These are phyloP conservation scores for Tieghemostelium lacteum DNA, from an alignment of 78 protist species.

Conservation along the genomic window DNA sequence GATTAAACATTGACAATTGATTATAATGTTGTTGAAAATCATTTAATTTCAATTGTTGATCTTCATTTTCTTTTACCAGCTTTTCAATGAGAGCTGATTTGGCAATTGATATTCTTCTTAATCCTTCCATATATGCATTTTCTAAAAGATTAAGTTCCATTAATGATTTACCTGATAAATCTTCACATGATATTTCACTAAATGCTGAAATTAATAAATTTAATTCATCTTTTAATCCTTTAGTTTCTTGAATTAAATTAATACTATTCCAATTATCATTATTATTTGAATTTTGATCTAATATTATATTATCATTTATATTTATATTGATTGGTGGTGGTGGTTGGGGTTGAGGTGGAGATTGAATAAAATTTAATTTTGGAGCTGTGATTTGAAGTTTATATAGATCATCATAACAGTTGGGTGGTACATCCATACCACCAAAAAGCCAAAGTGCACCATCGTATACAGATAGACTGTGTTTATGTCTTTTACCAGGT, in stretches of 20 bases:
- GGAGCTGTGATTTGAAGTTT: slow-evolving; percentile 5
- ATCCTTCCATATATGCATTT: slow-evolving; percentile 11
- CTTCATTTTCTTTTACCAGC: neutral
- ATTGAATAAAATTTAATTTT: no score
- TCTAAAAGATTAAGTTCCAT: slow-evolving; percentile 18
- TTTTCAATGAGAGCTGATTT: slow-evolving; percentile 6
- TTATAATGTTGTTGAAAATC: neutral
- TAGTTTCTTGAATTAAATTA: slow-evolving; percentile 4
- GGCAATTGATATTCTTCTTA: slow-evolving; percentile 42
- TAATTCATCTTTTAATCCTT: slow-evolving; percentile 27
- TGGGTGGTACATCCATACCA: slow-evolving; percentile 48
- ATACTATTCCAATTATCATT: neutral
- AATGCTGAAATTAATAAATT: neutral
- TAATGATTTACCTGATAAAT: neutral
- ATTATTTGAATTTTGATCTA: neutral
- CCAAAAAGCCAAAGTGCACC: slow-evolving; percentile 26
- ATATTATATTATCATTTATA: no score
- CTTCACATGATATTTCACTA: slow-evolving; percentile 2
- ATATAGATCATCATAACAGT: slow-evolving; percentile 51
- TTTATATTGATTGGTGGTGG: slow-evolving; percentile 11
- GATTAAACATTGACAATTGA: neutral
- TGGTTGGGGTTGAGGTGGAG: slow-evolving; percentile 6
- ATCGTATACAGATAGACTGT: slow-evolving; percentile 25
- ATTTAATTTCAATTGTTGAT: neutral
- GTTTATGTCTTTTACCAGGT: slow-evolving; percentile 49